Percentiles rank a stretch among this genome's conserved stretches.
Evolutionary conservation across 2,329 filamentous ascomycete genomes (phyloP).

Genomic region (Diplodia seriata): DNA sequence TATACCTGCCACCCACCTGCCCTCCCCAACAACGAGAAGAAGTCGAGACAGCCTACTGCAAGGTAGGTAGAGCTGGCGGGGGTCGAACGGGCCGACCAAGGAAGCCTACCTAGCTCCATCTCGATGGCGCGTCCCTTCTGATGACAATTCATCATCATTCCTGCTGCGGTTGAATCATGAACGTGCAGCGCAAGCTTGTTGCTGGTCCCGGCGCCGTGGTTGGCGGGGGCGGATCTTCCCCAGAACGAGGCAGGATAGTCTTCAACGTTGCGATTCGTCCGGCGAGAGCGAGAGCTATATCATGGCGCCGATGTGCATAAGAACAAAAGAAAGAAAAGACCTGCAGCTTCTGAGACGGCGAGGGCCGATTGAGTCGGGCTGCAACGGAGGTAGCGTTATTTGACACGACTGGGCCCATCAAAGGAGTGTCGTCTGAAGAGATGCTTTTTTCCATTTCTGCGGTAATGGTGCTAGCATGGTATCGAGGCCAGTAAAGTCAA

Average conservation of each 20-base stretch:
- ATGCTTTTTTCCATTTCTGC: conserved; percentile 22
- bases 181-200: neutral
- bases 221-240: conserved; percentile 1
- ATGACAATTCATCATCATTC: neutral
- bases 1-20: neutral
- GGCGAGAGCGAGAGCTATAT: conserved; percentile 7
- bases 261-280: neutral
- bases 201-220: conserved; percentile 9
- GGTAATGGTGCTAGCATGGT: conserved; percentile 17
- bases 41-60: conserved; percentile 24
- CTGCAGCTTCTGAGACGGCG: conserved; percentile 1
- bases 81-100: conserved; percentile 19
- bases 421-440: conserved; percentile 14
- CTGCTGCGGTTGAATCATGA: neutral
- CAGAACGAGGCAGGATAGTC: neutral
- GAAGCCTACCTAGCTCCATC: conserved; percentile 5
- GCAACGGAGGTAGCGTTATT: neutral
- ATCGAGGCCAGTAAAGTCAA: conserved; percentile 14
- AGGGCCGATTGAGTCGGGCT: conserved; percentile 3
- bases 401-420: neutral
- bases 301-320: conserved; percentile 5
- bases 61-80: neutral
- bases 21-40: neutral
- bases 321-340: too few species aligned
- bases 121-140: neutral